Evolutionary conservation across 306 rosid genomes (phyloP), one percentile per base, ranked within the genome.

Genomic region (Quillaja saponaria): DNA sequence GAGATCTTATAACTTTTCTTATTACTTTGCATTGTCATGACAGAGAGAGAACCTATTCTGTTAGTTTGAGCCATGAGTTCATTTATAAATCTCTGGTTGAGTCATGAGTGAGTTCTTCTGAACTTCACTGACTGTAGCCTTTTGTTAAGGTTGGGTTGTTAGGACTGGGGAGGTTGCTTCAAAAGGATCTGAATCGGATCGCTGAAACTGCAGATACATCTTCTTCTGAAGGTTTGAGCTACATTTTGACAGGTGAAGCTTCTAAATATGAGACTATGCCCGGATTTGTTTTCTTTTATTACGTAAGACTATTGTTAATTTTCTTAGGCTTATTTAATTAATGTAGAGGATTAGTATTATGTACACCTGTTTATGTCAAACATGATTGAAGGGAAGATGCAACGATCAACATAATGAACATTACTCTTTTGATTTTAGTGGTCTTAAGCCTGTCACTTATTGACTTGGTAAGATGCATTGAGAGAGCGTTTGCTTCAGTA

Each of bases 181-280:
- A 92, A 60, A 81, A 74, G 71, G 99, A 88, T 86, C 81, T 92
- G 66, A 78, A 88, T 79, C 86, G 86, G 84, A 92, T 92, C 76
- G 96, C 99, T 53, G 72, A 76, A 76, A 83, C 80, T 76, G 99
- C 99, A 6, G 96, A 89, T 80, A 89, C 96, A 35, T 88, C 96
- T 63, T 64, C 89, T 65, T 25, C 96, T 13, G 81, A 76, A 78
- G 99, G 99, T 34, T 83, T 92, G 81, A 74, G 82, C 75, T 92
- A 76, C 61, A 82, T 92, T 35, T 68, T 89, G 85, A 86, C 96
- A 79, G 99, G 99, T 92, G 74, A 76, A 71, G 33, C 67, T 76
- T 74, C 68, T 69, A 50, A 49, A 18, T 55, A 18, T 19, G 49
- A 13, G 21, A 61, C 56, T 39, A 13, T 25, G 63, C 61, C 18